Base-by-base conservation (phyloP, 2,329 filamentous ascomycete species). In the Cladosporium sp. region DNA sequence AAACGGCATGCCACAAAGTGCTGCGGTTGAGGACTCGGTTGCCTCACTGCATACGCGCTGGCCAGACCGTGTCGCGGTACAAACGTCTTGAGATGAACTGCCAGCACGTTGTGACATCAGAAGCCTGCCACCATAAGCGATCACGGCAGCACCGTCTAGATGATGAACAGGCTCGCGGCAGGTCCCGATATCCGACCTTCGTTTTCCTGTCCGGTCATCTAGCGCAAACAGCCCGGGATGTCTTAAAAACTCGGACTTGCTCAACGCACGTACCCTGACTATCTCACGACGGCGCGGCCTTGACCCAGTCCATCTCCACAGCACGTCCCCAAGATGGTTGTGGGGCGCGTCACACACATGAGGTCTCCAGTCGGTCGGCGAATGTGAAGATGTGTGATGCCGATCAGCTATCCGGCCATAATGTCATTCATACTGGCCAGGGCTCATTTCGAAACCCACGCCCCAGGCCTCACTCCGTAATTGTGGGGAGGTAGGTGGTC, bases 391-490 rank as follows among this genome's bases (percentile, higher is more conserved):
- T 42, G 42, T 45, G 42, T 55, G 51, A 30, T 55, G 51, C 42
- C 40, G 42, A 47, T 34, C 42, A 56, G 34, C 19, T 12, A 56
- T 47, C 54, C 54, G 54, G 20, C 39, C 40, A 47, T 55, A 45
- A 56, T 56, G 42, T 56, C 54, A 56, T 56, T 36, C 8, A 34
- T 34, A 34, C 54, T 56, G 54, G 42, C 36, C 42, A 56, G 42
- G 54, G 54, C 54, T 38, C 42, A 28, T 56, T 56, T 56, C 54
- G 42, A 56, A 56, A 49, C 54, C 54, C 54, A 56, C 54, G 54
- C 54, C 54, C 54, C 54, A 56, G 54, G 42, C 54, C 54, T 56
- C 54, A 56, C 54, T 56, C 54, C 54, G 34, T 56, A 56, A 56
- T 56, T 56, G 54, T 56, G 54, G 54, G 42, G 54, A 56, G 54